Evolutionary conservation across 108 stramenopile genomes (phyloP).

Genomic region (Schizochytrium sp.): DNA sequence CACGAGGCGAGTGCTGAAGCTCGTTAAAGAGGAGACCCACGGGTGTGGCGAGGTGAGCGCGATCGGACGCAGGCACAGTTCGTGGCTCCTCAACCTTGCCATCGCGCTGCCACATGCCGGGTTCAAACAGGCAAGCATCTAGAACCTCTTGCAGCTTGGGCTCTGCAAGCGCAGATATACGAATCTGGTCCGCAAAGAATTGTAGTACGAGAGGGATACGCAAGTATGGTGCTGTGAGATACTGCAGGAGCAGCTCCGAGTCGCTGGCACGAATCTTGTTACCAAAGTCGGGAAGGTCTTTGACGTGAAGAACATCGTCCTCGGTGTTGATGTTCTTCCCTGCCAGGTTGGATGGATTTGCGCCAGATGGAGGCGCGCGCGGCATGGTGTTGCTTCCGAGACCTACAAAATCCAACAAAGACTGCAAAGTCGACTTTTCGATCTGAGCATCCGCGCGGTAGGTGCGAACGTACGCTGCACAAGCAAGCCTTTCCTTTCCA

Average conservation of each 20-base stretch:
- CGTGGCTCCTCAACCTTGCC: constrained; percentile 44
- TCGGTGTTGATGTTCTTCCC: constrained; percentile 57
- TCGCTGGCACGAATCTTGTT: constrained; percentile 73
- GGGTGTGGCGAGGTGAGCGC: constrained; percentile 64
- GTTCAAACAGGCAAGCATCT: constrained; percentile 87
- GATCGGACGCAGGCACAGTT: background rate
- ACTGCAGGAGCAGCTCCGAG: constrained; percentile 80
- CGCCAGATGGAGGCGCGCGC: constrained; percentile 25
- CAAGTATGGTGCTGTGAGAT: constrained; percentile 87
- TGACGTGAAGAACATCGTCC: constrained; percentile 83
- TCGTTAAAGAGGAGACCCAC: constrained; percentile 87
- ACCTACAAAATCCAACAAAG: background rate
- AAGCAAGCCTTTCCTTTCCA: background rate
- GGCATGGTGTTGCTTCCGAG: background rate
- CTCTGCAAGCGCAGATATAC: constrained; percentile 72
- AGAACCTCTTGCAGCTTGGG: constrained; percentile 82
- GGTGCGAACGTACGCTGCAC: constrained; percentile 15
- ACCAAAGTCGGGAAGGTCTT: constrained; percentile 81
- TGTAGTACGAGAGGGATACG: constrained; percentile 87
- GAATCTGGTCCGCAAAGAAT: constrained; percentile 82
- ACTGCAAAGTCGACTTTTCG: background rate
- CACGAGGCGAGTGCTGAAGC: constrained; percentile 80
- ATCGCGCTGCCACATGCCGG: constrained; percentile 71
- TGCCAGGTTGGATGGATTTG: constrained; percentile 21
- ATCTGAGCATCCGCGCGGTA: background rate